Base-by-base conservation (phyloP, 768 basidiomycete genomes). In the Lactarius akahatsu region DNA sequence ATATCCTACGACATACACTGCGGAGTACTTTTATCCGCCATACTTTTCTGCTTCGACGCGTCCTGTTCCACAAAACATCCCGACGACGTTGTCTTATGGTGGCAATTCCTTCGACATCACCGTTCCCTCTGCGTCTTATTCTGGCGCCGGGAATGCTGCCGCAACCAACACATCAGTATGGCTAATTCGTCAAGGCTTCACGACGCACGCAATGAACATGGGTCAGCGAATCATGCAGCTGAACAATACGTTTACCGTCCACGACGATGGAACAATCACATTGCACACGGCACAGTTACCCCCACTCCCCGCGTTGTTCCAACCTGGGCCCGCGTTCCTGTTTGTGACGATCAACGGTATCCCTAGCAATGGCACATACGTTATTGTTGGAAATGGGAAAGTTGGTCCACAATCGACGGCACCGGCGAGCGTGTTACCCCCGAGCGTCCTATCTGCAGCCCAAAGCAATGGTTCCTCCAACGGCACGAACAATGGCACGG, bases 1-100 rank as follows among this genome's bases (percentile, higher is more conserved):
- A 38, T 94, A 81, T 80, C 88, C 89, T 1, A 94, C 93, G 1
- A 85, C 87, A 34, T 95, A 94, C 73, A 79, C 85, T 38, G 87
- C 90, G 2, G 94, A 96, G 75, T 82, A 88, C 52, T 98, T 95
- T 81, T 98, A 95, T 79, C 96, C 96, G 0, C 82, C 86, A 10
- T 98, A 96, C 79, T 98, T 90, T 80, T 80, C 84, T 50, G 83
- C 89, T 10, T 72, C 77, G 55, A 79, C 79, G 0, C 89, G 94
- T 11, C 96, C 96, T 1, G 76, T 76, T 1, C 90, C 89, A 20
- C 74, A 78, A 13, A 89, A 90, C 4, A 74, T 93, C 0, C 96
- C 95, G 0, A 77, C 76, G 20, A 89, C 79, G 2, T 79, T 98
- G 59, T 77, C 84, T 0, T 98, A 98, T 72, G 96, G 96, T 47